phyloP scores from a whole-genome alignment of 164 flowering plant genomes.

The Buxus sempervirens region DNA sequence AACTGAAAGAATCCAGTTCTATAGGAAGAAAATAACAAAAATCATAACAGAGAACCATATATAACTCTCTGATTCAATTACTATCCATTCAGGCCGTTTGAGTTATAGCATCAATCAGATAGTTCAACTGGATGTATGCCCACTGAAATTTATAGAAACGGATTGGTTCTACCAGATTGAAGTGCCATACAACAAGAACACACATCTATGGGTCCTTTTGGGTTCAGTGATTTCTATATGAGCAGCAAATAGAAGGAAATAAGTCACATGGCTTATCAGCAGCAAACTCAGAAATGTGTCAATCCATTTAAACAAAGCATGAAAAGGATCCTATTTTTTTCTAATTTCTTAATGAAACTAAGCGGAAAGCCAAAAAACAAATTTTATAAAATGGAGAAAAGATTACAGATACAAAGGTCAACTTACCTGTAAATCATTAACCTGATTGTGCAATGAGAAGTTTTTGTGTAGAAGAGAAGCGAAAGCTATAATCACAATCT shows the following conservation, averaged over 20 bases:
- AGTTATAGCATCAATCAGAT: not conserved
- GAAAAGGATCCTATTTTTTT: too few relatives aligned
- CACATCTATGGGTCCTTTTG: not conserved
- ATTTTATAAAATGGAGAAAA: not conserved
- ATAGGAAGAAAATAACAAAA: not conserved
- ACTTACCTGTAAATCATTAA: conserved; percentile 51
- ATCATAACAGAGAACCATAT: not conserved
- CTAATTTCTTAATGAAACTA: not conserved
- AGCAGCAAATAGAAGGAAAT: not conserved
- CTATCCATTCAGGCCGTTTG: not conserved
- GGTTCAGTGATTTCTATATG: too few relatives aligned
- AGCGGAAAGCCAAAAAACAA: not conserved
- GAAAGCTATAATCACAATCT: conserved; percentile 39
- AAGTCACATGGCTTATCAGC: not conserved
- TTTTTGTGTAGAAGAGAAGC: conserved; percentile 51
- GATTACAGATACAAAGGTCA: not conserved
- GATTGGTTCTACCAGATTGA: not conserved
- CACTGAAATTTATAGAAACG: not conserved
- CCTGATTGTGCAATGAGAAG: conserved; percentile 42
- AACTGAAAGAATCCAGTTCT: not conserved
- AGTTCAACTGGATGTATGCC: not conserved
- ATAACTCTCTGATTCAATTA: not conserved
- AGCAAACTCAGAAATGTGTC: too few relatives aligned
- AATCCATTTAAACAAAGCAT: too few relatives aligned
- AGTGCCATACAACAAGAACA: not conserved